Base-by-base conservation (phyloP, 768 basidiomycete genomes). In the Boletus tylopilopsis region DNA sequence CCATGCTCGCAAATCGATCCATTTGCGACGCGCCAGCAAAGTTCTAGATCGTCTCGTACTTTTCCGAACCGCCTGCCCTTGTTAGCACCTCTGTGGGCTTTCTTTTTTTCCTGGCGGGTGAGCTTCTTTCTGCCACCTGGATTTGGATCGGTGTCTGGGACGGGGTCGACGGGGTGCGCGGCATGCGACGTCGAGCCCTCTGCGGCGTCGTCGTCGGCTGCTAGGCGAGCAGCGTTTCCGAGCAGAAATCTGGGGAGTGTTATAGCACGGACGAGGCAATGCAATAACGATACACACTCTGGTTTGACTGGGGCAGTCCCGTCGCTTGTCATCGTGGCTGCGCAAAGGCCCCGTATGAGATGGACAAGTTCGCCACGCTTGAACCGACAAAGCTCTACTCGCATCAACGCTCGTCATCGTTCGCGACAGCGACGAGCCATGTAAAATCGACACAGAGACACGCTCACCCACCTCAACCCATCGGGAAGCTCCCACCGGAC, bases 341-440 rank as follows among this genome's bases (percentile, higher is more conserved):
- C 42, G 47, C 49, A 47, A 43, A 36, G 42, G 13, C 47, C 47
- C 29, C n/a, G n/a, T 30, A 30, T 12, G 51, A 53, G 50, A 89
- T 91, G 90, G 85, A 94, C 72, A 89, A 88, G 68, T 94, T 94
- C 69, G 75, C 82, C n/a, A 79, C 89, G 0, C 79, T 94, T 34
- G 87, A 92, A 63, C 91, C 92, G 4, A 78, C 79, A 21, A 80
- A 75, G 45, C 69, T 87, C 16, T 76, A 84, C 61, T 54, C 65
- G 3, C 63, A 70, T 15, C 63, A 66, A 25, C 58, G 66, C 6
- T n/a, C 40, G 15, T 15, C 48, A 9, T 23, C 53, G 27, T 15
- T 43, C 0, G 23, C 22, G 13, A 32, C 51, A 10, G 22, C 42
- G 52, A 48, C 52, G 18, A 45, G 29, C 63, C 68, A 34, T 48